Evolutionary conservation across 495 filamentous ascomycete species (phyloP).

Genomic region (Penicillium pancosmium): DNA sequence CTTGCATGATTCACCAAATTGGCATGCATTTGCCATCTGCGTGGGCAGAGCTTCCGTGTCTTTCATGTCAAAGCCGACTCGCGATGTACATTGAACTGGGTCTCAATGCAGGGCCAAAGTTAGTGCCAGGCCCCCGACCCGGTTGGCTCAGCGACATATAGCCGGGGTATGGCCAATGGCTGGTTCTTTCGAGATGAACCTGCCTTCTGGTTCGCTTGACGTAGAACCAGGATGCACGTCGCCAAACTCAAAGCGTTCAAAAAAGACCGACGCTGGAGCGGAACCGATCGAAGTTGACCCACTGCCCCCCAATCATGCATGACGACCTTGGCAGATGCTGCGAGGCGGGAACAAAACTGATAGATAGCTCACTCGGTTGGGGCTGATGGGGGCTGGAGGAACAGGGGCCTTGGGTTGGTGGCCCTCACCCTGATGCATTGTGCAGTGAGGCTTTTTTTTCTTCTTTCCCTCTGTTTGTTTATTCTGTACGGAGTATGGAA

Average conservation of each 20-base stretch:
- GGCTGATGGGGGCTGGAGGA: conserved; percentile 6
- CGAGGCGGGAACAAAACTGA: conserved; percentile 7
- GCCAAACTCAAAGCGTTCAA: conserved; percentile 18
- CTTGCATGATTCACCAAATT: conserved; percentile 17
- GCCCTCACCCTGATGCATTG: neutral
- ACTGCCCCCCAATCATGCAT: conserved; percentile 12
- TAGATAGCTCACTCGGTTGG: conserved; percentile 14
- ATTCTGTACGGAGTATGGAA: too few species aligned
- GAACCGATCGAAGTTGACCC: conserved; percentile 13
- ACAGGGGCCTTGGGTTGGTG: neutral
- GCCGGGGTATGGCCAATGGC: conserved; percentile 20
- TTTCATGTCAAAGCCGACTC: conserved; percentile 14
- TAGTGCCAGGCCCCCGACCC: conserved; percentile 14
- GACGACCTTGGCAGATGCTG: conserved; percentile 15
- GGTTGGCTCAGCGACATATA: conserved; percentile 26
- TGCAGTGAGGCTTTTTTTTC: neutral
- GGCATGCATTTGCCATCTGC: conserved; percentile 4
- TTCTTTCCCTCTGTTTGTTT: neutral
- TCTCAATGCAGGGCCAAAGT: conserved; percentile 16
- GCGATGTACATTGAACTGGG: conserved; percentile 15
- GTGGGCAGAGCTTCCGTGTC: conserved; percentile 10
- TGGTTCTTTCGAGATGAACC: conserved; percentile 1
- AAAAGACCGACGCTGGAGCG: conserved; percentile 11
- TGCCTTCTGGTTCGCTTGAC: conserved; percentile 11
- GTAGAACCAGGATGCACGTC: conserved; percentile 5